Evolutionary conservation across 306 rosid species (phyloP).

Genomic region (Vigna hirtella): DNA sequence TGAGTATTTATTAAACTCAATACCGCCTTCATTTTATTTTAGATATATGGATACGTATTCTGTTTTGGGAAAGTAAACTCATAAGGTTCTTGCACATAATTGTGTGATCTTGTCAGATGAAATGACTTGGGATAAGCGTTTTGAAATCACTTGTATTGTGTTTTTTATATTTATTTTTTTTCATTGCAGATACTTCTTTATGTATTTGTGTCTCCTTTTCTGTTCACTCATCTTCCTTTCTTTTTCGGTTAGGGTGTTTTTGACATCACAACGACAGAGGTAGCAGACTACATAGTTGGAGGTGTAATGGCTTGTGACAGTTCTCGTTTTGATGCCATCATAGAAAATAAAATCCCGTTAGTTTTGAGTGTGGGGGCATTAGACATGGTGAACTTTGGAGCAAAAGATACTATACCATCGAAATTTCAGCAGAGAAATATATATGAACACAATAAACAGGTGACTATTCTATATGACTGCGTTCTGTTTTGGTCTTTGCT

Average conservation of each 20-base stretch:
- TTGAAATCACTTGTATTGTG: not conserved
- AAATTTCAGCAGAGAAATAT: conserved; percentile 70
- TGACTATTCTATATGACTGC: conserved; percentile 46
- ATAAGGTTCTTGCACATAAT: conserved; percentile 18
- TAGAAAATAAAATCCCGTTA: conserved; percentile 75
- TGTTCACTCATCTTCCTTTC: conserved; percentile 15
- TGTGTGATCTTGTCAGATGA: conserved; percentile 13
- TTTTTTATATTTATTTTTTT: conserved; percentile 3
- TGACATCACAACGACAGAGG: conserved; percentile 94
- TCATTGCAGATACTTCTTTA: conserved; percentile 30
- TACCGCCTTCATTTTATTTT: conserved; percentile 5
- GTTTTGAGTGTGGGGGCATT: conserved; percentile 88
- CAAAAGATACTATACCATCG: conserved; percentile 76
- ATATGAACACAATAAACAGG: conserved; percentile 89
- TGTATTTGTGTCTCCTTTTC: conserved; percentile 26
- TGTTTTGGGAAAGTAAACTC: conserved; percentile 19
- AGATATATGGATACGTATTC: not conserved
- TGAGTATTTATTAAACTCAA: conserved; percentile 6
- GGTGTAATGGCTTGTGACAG: conserved; percentile 92
- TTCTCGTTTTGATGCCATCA: conserved; percentile 78
- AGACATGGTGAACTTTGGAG: conserved; percentile 94
- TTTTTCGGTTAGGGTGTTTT: conserved; percentile 67
- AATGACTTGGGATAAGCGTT: conserved; percentile 27
- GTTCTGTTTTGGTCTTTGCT: conserved; percentile 35
- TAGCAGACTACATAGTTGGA: conserved; percentile 81